These are phyloP conservation scores for Xylariaceae sp. DNA, from an alignment of 2,329 filamentous ascomycete genomes.

Conservation along the genomic window DNA sequence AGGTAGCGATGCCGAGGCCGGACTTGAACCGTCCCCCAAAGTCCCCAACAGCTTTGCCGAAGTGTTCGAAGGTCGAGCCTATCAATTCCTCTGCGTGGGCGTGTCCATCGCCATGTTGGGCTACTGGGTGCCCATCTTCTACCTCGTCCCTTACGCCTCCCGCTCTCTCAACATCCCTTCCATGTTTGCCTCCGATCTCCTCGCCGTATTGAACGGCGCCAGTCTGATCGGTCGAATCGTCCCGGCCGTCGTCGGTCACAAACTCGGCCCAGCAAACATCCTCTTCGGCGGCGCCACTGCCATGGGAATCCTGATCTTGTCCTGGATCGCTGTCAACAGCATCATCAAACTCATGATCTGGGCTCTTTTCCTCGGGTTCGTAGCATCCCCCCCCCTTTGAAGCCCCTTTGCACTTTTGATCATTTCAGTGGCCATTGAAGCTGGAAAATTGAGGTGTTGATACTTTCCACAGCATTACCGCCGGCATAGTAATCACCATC, in stretches of 20 bases:
- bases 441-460: neutral
- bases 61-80: slow-evolving; percentile 1
- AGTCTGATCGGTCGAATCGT: slow-evolving; percentile 12
- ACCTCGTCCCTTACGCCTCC: slow-evolving; percentile 11
- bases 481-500: slow-evolving; percentile 11
- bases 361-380: slow-evolving; percentile 10
- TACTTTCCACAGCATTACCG: neutral
- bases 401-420: too few species aligned
- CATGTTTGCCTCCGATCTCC: slow-evolving; percentile 1
- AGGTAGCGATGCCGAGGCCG: neutral
- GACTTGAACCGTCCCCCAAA: neutral
- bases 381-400: neutral
- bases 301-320: slow-evolving; percentile 1
- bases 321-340: neutral
- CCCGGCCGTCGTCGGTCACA: slow-evolving; percentile 4
- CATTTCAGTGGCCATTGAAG: too few species aligned
- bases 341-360: slow-evolving; percentile 4
- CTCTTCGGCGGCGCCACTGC: slow-evolving; percentile 4
- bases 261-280: slow-evolving; percentile 5
- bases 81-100: slow-evolving; percentile 6
- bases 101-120: slow-evolving; percentile 7
- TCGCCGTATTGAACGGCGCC: slow-evolving; percentile 7
- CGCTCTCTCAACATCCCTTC: neutral
- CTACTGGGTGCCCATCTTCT: slow-evolving; percentile 12
- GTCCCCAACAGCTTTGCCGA: neutral